Evolutionary conservation across 1,139 yeast species (phyloP).

Genomic region (Hanseniaspora sp.): DNA sequence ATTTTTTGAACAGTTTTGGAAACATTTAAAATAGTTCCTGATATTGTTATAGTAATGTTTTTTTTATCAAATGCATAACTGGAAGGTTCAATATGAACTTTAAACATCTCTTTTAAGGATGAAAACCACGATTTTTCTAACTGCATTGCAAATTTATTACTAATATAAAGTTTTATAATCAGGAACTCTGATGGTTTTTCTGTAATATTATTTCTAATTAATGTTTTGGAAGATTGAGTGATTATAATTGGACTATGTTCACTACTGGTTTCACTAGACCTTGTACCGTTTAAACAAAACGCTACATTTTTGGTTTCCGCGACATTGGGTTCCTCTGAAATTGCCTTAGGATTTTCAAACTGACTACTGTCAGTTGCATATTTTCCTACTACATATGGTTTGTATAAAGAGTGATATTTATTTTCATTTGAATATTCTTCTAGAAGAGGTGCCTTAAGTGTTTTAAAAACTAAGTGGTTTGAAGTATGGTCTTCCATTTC

Average conservation of each 20-base stretch:
- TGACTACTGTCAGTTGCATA: too few relatives aligned
- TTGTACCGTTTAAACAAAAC: not conserved
- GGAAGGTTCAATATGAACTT: too few relatives aligned
- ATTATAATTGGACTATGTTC: conserved; percentile 1
- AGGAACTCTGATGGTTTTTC: not conserved
- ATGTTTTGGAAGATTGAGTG: not conserved
- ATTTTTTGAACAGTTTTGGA: not conserved
- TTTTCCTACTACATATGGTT: too few relatives aligned
- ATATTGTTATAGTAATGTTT: not conserved
- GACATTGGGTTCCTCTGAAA: too few relatives aligned
- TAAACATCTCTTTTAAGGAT: too few relatives aligned
- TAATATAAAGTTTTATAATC: not conserved
- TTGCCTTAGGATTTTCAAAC: too few relatives aligned
- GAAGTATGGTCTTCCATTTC: too few relatives aligned
- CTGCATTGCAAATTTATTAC: not conserved
- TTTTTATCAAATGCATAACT: not conserved
- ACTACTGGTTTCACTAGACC: not conserved
- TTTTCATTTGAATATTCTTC: too few relatives aligned
- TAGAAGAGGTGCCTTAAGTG: too few relatives aligned
- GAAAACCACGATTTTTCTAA: not conserved
- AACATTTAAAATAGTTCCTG: not conserved
- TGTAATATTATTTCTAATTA: not conserved
- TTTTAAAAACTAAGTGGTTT: too few relatives aligned
- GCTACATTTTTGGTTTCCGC: too few relatives aligned
- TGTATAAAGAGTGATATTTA: too few relatives aligned